Base-by-base conservation (phyloP, 1,139 yeast genomes). In the Lizanozyma gosingica region DNA sequence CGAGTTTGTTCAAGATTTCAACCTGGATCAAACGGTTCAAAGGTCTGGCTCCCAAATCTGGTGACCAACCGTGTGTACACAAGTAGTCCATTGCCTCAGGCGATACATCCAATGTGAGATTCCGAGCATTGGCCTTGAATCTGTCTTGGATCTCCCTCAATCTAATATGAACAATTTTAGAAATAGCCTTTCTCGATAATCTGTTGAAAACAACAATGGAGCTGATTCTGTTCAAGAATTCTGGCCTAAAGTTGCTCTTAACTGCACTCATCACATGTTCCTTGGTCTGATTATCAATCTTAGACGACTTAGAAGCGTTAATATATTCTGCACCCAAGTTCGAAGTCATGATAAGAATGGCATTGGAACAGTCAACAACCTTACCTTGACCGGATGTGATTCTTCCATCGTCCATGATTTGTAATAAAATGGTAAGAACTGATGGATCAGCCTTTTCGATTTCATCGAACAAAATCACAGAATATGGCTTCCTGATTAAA, bases 401-500 rank as follows among this genome's bases (percentile, higher is more conserved):
- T 64, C 96, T 80, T 56, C 98, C 99, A 62, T 94, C 99, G 57
- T 94, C 99, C 47, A 92, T 71, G 62, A 92, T 78, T 60, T 92
- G 98, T 52, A 92, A 72, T 54, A 92, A 71, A 16, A 92, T 81
- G 3, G 96, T 94, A 60, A 92, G 73, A 2, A 94, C 98, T 60
- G 92, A 97, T 1, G 98, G 98, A 2, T 96, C 95, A n/a, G 98
- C 99, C 65, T 92, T 92, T 58, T 92, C 98, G 43, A 92, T 95
- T 65, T 92, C 98, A 65, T 92, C 98, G 56, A 92, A 92, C 48
- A 92, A 71, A 27, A 92, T 76, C 18, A 94, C 98, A 3, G 97
- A 85, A 67, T 92, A 94, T 41, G 99, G 98, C 47, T 84, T 81
- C 58, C 97, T 78, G 45, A 87, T 74, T 46, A 92, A 72, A 45